phyloP scores from a whole-genome alignment of 495 filamentous ascomycete genomes.

The Penicillium crystallinum region DNA sequence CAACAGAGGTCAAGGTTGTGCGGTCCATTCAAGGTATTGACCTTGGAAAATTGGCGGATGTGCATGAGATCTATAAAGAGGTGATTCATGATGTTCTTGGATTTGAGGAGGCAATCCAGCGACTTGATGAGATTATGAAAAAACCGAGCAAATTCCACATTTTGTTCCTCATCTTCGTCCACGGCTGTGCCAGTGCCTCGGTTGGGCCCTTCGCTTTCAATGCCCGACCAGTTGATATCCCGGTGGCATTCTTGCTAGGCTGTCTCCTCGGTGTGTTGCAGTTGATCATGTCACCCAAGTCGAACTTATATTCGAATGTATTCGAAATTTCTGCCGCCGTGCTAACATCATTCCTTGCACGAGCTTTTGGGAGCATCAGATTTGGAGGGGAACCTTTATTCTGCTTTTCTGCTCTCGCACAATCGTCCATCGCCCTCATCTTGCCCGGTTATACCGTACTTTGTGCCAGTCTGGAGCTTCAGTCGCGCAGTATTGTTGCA shows the following conservation, averaged over 20 bases:
- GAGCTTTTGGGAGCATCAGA: constrained; percentile 80
- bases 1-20: constrained; percentile 88
- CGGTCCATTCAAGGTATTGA: constrained; percentile 72
- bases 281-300: constrained; percentile 71
- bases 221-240: constrained; percentile 81
- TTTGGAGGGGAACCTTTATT: constrained; percentile 57
- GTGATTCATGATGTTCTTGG: constrained; percentile 85
- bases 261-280: constrained; percentile 78
- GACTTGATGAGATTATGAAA: constrained; percentile 61
- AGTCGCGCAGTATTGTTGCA: constrained; percentile 79
- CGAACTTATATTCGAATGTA: constrained; percentile 74
- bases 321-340: constrained; percentile 88
- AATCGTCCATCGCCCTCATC: constrained; percentile 87
- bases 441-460: constrained; percentile 84
- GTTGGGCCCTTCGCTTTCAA: constrained; percentile 89
- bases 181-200: constrained; percentile 73
- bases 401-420: constrained; percentile 89
- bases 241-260: constrained; percentile 80
- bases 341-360: constrained; percentile 81
- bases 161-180: constrained; percentile 74
- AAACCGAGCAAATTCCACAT: constrained; percentile 57
- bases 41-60: constrained; percentile 76
- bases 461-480: constrained; percentile 80
- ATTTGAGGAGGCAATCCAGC: constrained; percentile 73
- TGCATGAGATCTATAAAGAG: constrained; percentile 87